Percentiles rank a stretch among this genome's conserved stretches.
phyloP scores from a whole-genome alignment of 2,329 filamentous ascomycete genomes.

The Chaetothyriales sp. region DNA sequence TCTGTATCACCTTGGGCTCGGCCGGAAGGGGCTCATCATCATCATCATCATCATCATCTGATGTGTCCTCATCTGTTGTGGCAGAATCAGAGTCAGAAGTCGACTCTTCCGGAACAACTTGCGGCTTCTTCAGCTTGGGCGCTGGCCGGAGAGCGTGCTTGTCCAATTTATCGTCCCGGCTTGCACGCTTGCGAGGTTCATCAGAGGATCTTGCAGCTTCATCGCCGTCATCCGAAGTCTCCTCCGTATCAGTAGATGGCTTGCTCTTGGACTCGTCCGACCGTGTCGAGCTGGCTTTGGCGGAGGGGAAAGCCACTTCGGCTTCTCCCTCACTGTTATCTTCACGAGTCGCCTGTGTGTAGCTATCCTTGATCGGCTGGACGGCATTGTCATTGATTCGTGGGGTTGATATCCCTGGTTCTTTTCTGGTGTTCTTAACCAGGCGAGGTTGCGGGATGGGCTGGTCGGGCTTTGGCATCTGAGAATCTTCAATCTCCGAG shows the following conservation, averaged over 20 bases:
- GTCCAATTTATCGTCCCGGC: background rate
- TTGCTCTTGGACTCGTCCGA: background rate
- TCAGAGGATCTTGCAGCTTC: background rate
- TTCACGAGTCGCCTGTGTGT: background rate
- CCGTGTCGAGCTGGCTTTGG: no score
- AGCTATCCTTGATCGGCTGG: conserved; percentile 6
- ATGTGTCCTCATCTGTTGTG: background rate
- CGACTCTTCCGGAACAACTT: no score
- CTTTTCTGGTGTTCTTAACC: conserved; percentile 9
- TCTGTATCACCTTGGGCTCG: background rate
- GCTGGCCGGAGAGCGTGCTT: background rate
- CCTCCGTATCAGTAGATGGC: background rate
- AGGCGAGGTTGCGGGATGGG: conserved; percentile 5
- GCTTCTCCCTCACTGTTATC: no score
- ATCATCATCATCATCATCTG: background rate
- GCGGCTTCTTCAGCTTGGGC: background rate
- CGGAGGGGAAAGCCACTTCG: conserved; percentile 1
- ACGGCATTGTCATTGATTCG: conserved; percentile 5
- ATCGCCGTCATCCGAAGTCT: background rate
- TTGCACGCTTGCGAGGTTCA: background rate
- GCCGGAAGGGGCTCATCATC: background rate
- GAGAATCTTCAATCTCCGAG: conserved; percentile 18
- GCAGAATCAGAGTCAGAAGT: background rate
- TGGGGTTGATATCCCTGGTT: background rate
- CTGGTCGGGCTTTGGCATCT: conserved; percentile 6